Evolutionary conservation across 2,329 filamentous ascomycete genomes (phyloP), one percentile per base, ranked within the genome.

Genomic region (Aspergillus clavatus): DNA sequence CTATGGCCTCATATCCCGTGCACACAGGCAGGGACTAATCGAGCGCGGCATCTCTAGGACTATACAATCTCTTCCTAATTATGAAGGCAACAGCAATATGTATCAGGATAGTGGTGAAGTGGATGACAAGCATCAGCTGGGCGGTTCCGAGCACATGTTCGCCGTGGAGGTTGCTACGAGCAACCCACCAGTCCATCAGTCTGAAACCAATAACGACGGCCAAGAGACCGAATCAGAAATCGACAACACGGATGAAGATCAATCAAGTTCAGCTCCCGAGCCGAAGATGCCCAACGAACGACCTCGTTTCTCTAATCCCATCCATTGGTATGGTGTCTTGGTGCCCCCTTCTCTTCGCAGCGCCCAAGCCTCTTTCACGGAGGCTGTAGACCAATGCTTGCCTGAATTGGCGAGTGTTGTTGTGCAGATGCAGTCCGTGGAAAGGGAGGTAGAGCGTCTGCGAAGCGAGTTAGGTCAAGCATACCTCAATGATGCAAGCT

Each of bases 251-350:
- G 14, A 5, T 14, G 19, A 40, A 37, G 38, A 36, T 16, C 24
- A 33, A 10, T 18, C 18, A 21, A 29, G 33, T 12, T 11, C 38
- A 39, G 37, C 47, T 21, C 26, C 43, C 47, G 42, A 49, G 36
- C 39, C 50, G 43, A 51, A 52, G 46, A 43, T 46, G 47, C 50
- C 43, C 46, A 56, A 59, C 43, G 60, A 58, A 51, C 57, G 56
- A 22, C 47, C 59, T 47, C 58, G 55, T 36, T 62, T 63, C 16
- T 57, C 59, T 38, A 68, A 77, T 47, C 73, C 74, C 6, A 53
- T 76, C 19, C 62, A 63, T 18, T 75, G 73, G 73, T 77, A 73
- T 52, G 74, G 73, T 5, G 70, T 76, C 31, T 59, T 77, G 10
- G 66, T 72, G 14, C 70, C 74, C 3, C 61, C 62, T 7, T 63